These are phyloP conservation scores for Aspergillus nomiae DNA, from an alignment of 2,329 filamentous ascomycete species.

Conservation along the genomic window DNA sequence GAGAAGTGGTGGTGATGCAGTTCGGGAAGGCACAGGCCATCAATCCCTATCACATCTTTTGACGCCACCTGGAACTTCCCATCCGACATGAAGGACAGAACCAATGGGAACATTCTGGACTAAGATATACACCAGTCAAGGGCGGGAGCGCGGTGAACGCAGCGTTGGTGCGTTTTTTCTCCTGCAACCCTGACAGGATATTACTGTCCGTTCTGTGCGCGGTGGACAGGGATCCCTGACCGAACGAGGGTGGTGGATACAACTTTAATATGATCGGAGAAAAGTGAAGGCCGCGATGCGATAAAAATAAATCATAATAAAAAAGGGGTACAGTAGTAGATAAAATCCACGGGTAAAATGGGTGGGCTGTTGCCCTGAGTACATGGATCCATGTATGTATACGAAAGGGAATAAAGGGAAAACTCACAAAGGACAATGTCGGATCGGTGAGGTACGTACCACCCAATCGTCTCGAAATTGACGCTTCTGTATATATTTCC, in stretches of 20 bases:
- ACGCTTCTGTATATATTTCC: background rate
- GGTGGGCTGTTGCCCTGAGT: background rate
- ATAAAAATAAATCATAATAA: background rate
- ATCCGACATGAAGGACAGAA: conserved; percentile 23
- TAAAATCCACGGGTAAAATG: background rate
- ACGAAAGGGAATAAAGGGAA: conserved; percentile 1
- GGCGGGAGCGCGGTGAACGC: conserved; percentile 11
- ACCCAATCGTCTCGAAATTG: background rate
- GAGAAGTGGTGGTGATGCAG: conserved; percentile 25
- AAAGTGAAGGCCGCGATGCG: background rate
- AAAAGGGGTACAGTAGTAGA: background rate
- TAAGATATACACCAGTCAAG: conserved; percentile 14
- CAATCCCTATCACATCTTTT: conserved; percentile 28
- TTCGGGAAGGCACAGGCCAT: conserved; percentile 33
- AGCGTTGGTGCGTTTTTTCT: conserved; percentile 16
- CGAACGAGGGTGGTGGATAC: background rate
- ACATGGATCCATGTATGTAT: conserved; percentile 1
- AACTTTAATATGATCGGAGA: background rate
- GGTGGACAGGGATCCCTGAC: conserved; percentile 5
- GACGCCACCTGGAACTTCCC: conserved; percentile 29
- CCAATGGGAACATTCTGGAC: conserved; percentile 25
- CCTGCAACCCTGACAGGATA: conserved; percentile 8
- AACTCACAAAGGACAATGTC: background rate
- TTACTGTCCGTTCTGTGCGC: background rate
- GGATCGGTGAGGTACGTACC: background rate